These are phyloP conservation scores for Stachybotrys chartarum DNA, from an alignment of 2,329 filamentous ascomycete species.

Conservation along the genomic window DNA sequence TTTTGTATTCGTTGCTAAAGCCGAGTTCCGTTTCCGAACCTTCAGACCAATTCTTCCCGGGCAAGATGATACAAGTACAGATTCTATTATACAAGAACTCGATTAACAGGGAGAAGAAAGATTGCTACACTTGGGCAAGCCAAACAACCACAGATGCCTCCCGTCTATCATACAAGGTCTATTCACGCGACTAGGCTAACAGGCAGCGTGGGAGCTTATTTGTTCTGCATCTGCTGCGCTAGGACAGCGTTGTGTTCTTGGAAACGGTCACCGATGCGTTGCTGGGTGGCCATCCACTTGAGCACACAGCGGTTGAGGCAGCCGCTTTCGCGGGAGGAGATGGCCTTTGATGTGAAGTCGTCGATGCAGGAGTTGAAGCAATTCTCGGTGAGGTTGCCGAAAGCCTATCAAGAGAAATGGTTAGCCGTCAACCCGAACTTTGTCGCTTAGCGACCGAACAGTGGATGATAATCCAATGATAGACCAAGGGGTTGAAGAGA, in stretches of 20 bases:
- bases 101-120: not conserved
- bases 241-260: constrained; percentile 60
- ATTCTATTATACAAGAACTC: not conserved
- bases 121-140: no score
- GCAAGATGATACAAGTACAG: not conserved
- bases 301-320: constrained; percentile 93
- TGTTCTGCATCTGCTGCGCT: constrained; percentile 42
- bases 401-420: constrained; percentile 20
- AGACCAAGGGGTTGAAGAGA: constrained; percentile 10
- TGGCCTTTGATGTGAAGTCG: constrained; percentile 96
- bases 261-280: constrained; percentile 88
- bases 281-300: constrained; percentile 89
- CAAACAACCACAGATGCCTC: not conserved
- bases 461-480: not conserved
- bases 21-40: not conserved
- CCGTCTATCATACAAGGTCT: not conserved
- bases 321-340: constrained; percentile 79
- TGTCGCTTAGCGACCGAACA: not conserved
- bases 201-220: constrained; percentile 19
- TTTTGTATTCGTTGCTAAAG: not conserved
- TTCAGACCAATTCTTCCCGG: not conserved
- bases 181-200: not conserved
- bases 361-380: constrained; percentile 98
- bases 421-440: not conserved
- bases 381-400: constrained; percentile 53